Evolutionary conservation across 2,329 filamentous ascomycete species (phyloP).

Genomic region (Beauveria sp.): DNA sequence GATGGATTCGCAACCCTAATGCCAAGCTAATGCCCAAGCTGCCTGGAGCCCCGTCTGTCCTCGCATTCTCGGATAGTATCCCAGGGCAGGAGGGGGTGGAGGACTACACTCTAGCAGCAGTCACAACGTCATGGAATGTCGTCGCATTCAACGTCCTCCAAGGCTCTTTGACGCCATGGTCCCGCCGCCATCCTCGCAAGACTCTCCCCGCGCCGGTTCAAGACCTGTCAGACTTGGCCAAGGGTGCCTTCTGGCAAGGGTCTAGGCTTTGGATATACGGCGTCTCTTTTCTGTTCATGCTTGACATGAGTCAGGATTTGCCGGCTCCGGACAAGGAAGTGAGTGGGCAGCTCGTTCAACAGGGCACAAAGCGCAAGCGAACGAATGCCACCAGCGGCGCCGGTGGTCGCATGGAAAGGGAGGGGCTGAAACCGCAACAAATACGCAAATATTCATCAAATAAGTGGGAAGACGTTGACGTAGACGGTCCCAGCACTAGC

Average conservation of each 20-base stretch:
- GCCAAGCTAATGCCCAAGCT: constrained; percentile 63
- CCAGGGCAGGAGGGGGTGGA: constrained; percentile 23
- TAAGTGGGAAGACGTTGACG: constrained; percentile 31
- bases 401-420: constrained; percentile 43
- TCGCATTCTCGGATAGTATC: constrained; percentile 57
- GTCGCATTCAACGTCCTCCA: constrained; percentile 72
- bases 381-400: constrained; percentile 41
- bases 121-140: constrained; percentile 55
- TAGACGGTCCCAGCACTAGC: constrained; percentile 31
- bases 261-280: constrained; percentile 81
- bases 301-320: constrained; percentile 72
- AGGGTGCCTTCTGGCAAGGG: constrained; percentile 79
- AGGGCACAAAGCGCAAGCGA: constrained; percentile 48
- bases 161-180: constrained; percentile 78
- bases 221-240: constrained; percentile 68
- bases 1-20: constrained; percentile 69
- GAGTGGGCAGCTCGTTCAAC: constrained; percentile 24
- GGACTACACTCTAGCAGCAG: constrained; percentile 44
- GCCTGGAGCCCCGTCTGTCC: constrained; percentile 53
- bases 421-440: constrained; percentile 36
- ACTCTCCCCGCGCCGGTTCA: constrained; percentile 68
- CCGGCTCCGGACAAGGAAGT: constrained; percentile 20
- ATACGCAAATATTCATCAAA: constrained; percentile 34
- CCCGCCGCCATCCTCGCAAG: constrained; percentile 69
- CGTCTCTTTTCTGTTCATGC: constrained; percentile 81